These are phyloP conservation scores for Fusarium brevicatenulatum DNA, from an alignment of 2,329 filamentous ascomycete genomes.

Conservation along the genomic window DNA sequence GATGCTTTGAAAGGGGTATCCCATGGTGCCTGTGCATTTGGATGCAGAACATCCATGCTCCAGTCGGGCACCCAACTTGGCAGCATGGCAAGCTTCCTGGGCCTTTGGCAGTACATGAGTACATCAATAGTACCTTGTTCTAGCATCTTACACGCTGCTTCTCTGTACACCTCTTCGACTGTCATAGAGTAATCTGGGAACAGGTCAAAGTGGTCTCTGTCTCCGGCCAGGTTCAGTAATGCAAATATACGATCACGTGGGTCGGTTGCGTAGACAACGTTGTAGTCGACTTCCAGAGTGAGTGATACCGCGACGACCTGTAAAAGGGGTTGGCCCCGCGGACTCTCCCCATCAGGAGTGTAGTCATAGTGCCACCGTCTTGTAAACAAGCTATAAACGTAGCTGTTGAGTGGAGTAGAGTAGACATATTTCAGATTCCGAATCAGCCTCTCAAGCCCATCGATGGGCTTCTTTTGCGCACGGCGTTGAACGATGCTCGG, in stretches of 20 bases:
- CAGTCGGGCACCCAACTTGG: background rate
- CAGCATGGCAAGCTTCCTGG: background rate
- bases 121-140: background rate
- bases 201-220: background rate
- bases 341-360: background rate
- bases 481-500: background rate
- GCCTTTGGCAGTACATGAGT: background rate
- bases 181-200: constrained; percentile 1
- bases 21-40: background rate
- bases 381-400: background rate
- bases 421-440: background rate
- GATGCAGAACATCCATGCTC: background rate
- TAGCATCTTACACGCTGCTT: background rate
- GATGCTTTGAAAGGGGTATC: background rate
- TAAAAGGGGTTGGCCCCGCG: background rate
- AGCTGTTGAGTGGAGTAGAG: background rate
- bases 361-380: background rate
- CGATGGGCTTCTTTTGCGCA: background rate
- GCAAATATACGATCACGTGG: background rate
- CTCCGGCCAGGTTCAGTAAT: background rate
- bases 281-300: background rate
- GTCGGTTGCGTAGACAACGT: background rate
- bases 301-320: background rate
- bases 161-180: background rate
- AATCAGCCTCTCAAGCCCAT: background rate